Conservation (phyloP, 495 filamentous ascomycete genomes). For the Beverwykella pulmonaria region DNA sequence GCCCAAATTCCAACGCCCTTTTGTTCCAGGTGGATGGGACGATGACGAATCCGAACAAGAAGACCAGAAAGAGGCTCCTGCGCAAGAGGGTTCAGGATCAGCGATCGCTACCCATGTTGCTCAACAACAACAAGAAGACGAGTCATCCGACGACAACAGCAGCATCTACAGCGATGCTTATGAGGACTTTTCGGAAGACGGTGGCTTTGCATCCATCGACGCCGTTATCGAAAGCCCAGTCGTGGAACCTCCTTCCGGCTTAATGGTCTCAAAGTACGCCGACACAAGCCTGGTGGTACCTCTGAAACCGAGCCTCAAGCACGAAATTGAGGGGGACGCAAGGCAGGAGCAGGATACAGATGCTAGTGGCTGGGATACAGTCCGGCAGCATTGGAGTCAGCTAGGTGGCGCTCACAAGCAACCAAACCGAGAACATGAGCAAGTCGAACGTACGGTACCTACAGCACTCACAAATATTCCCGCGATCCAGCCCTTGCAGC, state of each 20-base stretch:
- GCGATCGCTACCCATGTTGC: background rate
- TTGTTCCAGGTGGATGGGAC: conserved; percentile 35
- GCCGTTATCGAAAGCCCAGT: conserved; percentile 73
- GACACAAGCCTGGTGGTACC: conserved; percentile 17
- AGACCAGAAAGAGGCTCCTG: background rate
- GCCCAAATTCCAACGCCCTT: conserved; percentile 19
- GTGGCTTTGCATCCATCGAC: conserved; percentile 81
- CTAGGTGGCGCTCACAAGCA: conserved; percentile 60
- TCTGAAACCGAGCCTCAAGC: background rate
- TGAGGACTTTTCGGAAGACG: conserved; percentile 72
- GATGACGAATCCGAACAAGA: conserved; percentile 19
- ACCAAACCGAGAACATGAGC: conserved; percentile 51
- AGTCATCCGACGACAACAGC: conserved; percentile 54
- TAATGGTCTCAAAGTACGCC: conserved; percentile 28
- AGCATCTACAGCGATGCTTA: conserved; percentile 89
- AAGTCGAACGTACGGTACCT: background rate
- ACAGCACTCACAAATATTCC: background rate
- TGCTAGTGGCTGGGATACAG: conserved; percentile 61
- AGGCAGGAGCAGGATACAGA: background rate
- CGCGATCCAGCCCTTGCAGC: conserved; percentile 47
- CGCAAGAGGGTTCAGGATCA: background rate
- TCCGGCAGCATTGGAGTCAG: conserved; percentile 66
- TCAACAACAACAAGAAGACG: conserved; percentile 7
- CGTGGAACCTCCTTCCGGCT: conserved; percentile 11
- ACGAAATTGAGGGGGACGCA: conserved; percentile 9